Evolutionary conservation across 1,284 basidiomycete genomes (phyloP).

Genomic region (Rhodotorula sp.): DNA sequence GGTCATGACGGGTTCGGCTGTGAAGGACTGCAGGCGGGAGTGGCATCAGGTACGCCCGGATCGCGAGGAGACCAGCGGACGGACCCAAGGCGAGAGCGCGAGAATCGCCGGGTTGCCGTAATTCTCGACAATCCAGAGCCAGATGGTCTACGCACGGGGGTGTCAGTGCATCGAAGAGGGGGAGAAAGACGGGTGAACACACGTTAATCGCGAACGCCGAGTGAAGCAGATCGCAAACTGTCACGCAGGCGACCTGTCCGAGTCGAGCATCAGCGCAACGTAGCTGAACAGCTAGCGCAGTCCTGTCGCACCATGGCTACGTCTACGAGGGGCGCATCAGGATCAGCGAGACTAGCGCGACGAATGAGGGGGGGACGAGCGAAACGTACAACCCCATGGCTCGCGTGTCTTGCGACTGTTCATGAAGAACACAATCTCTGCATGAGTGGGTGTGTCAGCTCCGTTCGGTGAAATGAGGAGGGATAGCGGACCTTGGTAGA

Average conservation of each 20-base stretch:
- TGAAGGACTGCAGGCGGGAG: constrained; percentile 2
- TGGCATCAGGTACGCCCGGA: too few relatives aligned
- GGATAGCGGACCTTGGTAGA: constrained; percentile 3
- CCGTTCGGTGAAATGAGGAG: accelerated
- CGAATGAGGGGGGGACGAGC: not conserved
- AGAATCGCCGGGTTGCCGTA: constrained; percentile 10
- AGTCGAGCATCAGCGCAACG: not conserved
- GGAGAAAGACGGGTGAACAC: not conserved
- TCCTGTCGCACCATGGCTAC: not conserved
- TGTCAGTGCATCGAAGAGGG: not conserved
- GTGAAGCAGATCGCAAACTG: constrained; percentile 9
- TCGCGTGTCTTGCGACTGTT: constrained; percentile 7
- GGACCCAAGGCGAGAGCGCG: constrained; percentile 19
- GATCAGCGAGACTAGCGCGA: not conserved
- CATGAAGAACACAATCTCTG: constrained; percentile 14
- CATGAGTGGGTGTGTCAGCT: not conserved
- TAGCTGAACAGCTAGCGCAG: too few relatives aligned
- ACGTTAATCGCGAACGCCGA: constrained; percentile 10
- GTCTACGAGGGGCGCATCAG: not conserved
- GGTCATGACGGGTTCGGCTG: constrained; percentile 22
- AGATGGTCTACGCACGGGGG: constrained; percentile 4
- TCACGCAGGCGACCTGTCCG: constrained; percentile 12
- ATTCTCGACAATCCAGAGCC: constrained; percentile 13
- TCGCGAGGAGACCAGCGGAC: not conserved
- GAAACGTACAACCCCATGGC: constrained; percentile 17